Base-by-base conservation (phyloP, 768 basidiomycete genomes). In the Cyathus striatus region DNA sequence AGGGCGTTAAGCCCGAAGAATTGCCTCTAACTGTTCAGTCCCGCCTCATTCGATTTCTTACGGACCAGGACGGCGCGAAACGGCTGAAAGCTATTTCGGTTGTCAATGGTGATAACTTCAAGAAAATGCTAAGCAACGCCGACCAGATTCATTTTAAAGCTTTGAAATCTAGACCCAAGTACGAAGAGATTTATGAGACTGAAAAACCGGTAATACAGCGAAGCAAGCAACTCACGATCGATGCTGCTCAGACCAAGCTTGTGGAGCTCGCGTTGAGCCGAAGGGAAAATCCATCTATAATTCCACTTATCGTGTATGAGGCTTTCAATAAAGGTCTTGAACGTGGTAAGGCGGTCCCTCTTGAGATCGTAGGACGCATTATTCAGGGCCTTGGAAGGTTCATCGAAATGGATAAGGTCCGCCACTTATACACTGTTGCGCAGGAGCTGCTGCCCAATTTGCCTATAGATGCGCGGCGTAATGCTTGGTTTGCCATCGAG, bases 401-500 rank as follows among this genome's bases (percentile, higher is more conserved):
- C 6, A 70, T 75, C 38, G 72, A 83, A 40, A 52, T 83, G 32
- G 68, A 79, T 5, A 79, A 83, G 53, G 79, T 87, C 7, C 68
- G 70, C 16, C 70, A 77, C 36, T 61, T 86, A n/a, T 96, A 97
- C 62, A 64, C 69, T 16, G 65, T 77, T 20, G 82, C 83, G 6
- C 90, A 94, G 61, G 57, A 68, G 0, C 49, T 81, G 25, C 66
- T 72, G 50, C 40, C 58, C 10, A 10, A 16, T 16, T 16, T 16
- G 50, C 59, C 68, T 0, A 61, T 64, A 53, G 27, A 30, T 10
- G 27, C 10, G 27, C 84, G 83, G 49, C 53, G 58, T 7, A 58
- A 56, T 13, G 70, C 72, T 1, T 98, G 94, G 93, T 77, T 81
- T 57, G 53, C 62, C 21, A 66, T 98, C 34, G 95, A 98, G 60